Base-by-base conservation (phyloP, 2,329 filamentous ascomycete species). In the Cadophora gregata region DNA sequence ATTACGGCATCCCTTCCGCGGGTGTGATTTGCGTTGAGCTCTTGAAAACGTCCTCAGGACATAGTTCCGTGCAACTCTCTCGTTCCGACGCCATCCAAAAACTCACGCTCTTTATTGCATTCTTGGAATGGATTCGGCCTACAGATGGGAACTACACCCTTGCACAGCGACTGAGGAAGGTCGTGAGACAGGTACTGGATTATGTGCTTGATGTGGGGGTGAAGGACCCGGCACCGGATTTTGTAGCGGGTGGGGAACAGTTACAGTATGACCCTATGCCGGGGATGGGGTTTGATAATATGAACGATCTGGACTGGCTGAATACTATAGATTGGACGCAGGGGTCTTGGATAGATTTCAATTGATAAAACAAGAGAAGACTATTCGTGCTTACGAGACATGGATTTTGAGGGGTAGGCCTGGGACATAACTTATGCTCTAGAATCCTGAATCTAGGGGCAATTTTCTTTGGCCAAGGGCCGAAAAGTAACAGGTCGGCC, bases 281-380 rank as follows among this genome's bases (percentile, higher is more conserved):
- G 14, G 60, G 63, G n/a, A 38, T 14, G 14, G 27, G 58, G 6
- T 53, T 68, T 50, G 70, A 66, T 53, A 68, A 69, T 25, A 58
- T 67, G 58, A 65, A 69, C 53, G 72, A 73, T 55, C 65, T 75
- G 66, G 71, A 74, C 59, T 75, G 73, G 73, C 55, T 75, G 9
- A 73, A 73, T 63, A 73, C 70, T 10, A 72, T 75, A 55, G 73
- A 75, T 69, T 75, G 73, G 73, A 75, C 72, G 10, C 73, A 75
- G 36, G 73, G 72, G 1, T 66, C 65, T n/a, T 74, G 72, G 73
- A 74, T 63, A 38, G 51, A 63, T 10, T 63, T 63, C 27, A 63
- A 33, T 63, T 58, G 36, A 63, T 31, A 7, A 19, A 14, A 19
- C 7, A 1, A 29, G 19, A 19, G 2, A n/a, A n/a, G 14, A 31